Evolutionary conservation across 331 rosid genomes (phyloP), one percentile per base, ranked within the genome.

Genomic region (Rosa hybrid): DNA sequence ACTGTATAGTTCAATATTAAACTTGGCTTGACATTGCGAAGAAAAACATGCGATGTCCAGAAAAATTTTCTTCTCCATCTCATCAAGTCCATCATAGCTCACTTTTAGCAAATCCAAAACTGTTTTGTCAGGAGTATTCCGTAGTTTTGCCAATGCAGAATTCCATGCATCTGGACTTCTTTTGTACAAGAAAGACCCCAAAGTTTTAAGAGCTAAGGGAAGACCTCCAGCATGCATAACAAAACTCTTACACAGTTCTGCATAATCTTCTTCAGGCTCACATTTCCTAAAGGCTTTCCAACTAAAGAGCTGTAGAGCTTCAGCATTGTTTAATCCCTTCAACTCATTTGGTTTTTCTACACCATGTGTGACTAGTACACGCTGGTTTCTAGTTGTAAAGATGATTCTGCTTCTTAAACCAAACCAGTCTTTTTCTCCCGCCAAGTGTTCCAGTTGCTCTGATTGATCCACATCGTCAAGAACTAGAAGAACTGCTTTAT

Each of bases 1-100:
- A 7, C 45, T 64, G 44, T 68, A 42, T 38, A 38, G 39, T 67
- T 38, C 25, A 41, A 41, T 41, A 0, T 5, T 41, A 41, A 5
- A 41, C 45, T 41, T 30, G 34, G 34, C 34, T 30, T 30, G 1
- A 30, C 44, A 17, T 45, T 4, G 45, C 45, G 38, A 7, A 0
- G 34, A 75, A 60, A 75, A 60, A n/a, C 79, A 76, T 0, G 79
- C 79, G n/a, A 75, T 39, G 21, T 75, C 78, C 6, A 75, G 78
- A 45, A 75, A 75, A 27, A 41, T 1, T 10, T 41, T 17, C 68
- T 56, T 5, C 78, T 75, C 38, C 16, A 30, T 6, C 5, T 42
- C 11, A 38, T 75, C 78, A 4, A 75, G 34, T 38, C 53, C 50
- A 54, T 75, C 78, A 75, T 10, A 75, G 41, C 78, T 75, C 41